Percentiles rank a stretch among this genome's conserved stretches.
Evolutionary conservation across 2,329 filamentous ascomycete species (phyloP).

Genomic region (Alternaria arbusti): DNA sequence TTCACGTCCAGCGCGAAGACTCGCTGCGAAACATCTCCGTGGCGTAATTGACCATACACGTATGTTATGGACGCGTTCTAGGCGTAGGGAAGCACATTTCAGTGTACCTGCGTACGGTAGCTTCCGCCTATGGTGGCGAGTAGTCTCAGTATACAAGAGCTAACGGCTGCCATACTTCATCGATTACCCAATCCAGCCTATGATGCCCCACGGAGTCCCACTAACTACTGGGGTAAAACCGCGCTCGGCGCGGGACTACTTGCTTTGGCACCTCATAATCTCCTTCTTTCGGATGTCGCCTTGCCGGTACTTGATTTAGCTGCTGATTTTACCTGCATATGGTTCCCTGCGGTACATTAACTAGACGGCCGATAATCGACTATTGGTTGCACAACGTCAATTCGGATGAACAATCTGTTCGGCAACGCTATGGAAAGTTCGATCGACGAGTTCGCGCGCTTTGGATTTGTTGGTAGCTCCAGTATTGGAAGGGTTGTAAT

Average conservation of each 20-base stretch:
- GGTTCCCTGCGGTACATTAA: background rate
- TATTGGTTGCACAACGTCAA: slow-evolving; percentile 14
- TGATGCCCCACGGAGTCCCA: background rate
- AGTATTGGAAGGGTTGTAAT: slow-evolving; percentile 2
- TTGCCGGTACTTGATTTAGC: background rate
- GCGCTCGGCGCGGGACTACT: background rate
- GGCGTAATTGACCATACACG: background rate
- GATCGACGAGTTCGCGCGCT: background rate
- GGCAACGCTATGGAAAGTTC: slow-evolving; percentile 2
- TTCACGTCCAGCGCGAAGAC: background rate
- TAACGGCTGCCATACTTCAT: background rate
- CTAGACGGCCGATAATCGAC: background rate
- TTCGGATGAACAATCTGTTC: slow-evolving; percentile 1
- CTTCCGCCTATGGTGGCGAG: background rate
- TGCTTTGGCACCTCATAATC: background rate
- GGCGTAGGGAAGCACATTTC: background rate
- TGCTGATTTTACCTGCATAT: background rate
- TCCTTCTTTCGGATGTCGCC: slow-evolving; percentile 1
- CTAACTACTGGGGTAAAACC: background rate
- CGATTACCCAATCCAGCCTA: background rate
- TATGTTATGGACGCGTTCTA: background rate
- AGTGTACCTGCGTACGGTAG: slow-evolving; percentile 4
- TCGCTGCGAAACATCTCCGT: background rate
- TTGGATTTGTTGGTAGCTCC: background rate
- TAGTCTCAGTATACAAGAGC: background rate